Evolutionary conservation across 805 yeast species (phyloP).

Genomic region (Saitoella complicata): DNA sequence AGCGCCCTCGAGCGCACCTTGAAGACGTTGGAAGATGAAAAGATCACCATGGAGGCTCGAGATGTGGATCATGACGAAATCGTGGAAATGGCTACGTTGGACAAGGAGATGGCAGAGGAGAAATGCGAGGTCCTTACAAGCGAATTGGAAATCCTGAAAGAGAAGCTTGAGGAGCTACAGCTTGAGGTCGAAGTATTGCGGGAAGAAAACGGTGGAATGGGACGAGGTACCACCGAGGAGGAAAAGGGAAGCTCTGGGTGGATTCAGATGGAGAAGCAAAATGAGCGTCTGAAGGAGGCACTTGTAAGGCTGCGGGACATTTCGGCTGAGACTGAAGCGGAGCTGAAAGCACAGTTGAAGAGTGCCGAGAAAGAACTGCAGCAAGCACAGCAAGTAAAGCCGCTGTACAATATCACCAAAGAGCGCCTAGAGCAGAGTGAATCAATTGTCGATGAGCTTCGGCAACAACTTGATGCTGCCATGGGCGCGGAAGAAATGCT

Average conservation of each 20-base stretch:
- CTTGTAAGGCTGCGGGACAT: constrained; percentile 23
- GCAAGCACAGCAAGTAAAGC: constrained; percentile 1
- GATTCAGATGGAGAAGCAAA: constrained; percentile 17
- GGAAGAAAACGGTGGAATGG: constrained; percentile 13
- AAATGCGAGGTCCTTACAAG: constrained; percentile 14
- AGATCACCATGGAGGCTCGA: not conserved
- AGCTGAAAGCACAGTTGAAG: constrained; percentile 11
- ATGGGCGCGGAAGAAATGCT: constrained; percentile 23
- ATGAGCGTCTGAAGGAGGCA: constrained; percentile 29
- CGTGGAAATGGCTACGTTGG: constrained; percentile 21
- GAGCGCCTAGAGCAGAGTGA: constrained; percentile 6
- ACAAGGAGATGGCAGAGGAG: constrained; percentile 24
- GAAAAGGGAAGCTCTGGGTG: not conserved
- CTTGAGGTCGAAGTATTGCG: constrained; percentile 17
- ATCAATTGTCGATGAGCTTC: constrained; percentile 11
- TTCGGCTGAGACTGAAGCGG: constrained; percentile 12
- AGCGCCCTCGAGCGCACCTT: too few species aligned
- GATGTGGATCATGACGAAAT: constrained; percentile 14
- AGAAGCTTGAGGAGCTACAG: constrained; percentile 12
- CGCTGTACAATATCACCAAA: constrained; percentile 3
- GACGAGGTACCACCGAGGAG: not conserved
- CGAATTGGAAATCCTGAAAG: constrained; percentile 14
- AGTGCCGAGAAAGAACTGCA: constrained; percentile 10
- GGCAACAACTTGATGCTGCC: constrained; percentile 20
- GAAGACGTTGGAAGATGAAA: too few species aligned